A percentile compares a stretch with the other conserved stretches of the same genome.
Evolutionary conservation across 2,329 filamentous ascomycete genomes (phyloP).

Genomic region (Aspergillus versicolor): DNA sequence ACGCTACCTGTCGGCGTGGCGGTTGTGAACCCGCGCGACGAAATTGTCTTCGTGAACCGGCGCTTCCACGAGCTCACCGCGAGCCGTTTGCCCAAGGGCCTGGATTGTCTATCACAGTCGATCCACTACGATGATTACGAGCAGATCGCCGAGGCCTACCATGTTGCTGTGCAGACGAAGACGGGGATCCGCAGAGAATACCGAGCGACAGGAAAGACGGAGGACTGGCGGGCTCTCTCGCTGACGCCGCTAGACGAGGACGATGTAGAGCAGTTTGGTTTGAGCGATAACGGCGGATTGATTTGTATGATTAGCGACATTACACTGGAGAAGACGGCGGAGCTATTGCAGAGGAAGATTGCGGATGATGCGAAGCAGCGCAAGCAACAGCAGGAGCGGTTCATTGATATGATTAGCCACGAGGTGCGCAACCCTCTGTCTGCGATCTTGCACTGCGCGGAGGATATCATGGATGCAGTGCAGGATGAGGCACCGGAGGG

Average conservation of each 20-base stretch:
- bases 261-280: constrained; percentile 12
- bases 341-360: constrained; percentile 73
- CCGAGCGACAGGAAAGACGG: constrained; percentile 14
- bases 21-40: constrained; percentile 20
- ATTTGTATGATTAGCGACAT: constrained; percentile 71
- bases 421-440: constrained; percentile 59
- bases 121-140: constrained; percentile 22
- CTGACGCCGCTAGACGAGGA: constrained; percentile 14
- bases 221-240: constrained; percentile 22
- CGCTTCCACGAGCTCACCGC: constrained; percentile 22
- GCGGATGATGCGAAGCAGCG: constrained; percentile 79
- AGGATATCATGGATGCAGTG: constrained; percentile 39
- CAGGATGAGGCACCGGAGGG: constrained; percentile 3
- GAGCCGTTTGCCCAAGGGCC: neutral
- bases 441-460: constrained; percentile 59
- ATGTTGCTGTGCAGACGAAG: neutral
- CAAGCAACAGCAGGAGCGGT: constrained; percentile 76
- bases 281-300: constrained; percentile 12
- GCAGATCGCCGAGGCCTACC: constrained; percentile 15
- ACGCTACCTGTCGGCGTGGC: constrained; percentile 25
- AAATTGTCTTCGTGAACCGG: constrained; percentile 20
- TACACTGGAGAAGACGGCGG: constrained; percentile 79
- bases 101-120: constrained; percentile 18
- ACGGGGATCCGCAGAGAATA: constrained; percentile 24
- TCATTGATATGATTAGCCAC: constrained; percentile 69